Conservation (phyloP, 2,329 filamentous ascomycete species). For the Akanthomyces dipterigenus region DNA sequence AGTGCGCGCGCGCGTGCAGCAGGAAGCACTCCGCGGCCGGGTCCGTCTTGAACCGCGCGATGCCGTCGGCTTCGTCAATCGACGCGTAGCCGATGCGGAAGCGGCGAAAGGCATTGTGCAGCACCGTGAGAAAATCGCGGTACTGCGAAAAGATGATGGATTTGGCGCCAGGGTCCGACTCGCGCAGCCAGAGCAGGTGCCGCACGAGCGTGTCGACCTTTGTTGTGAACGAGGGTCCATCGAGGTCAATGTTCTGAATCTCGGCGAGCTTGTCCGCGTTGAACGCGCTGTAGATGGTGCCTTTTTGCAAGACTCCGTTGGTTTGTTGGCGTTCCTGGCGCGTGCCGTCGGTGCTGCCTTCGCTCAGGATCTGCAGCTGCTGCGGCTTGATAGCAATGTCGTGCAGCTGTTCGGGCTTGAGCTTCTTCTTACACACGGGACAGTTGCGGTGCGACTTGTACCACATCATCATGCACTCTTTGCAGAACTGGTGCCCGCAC, state of each 20-base stretch:
- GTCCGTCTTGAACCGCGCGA: slow-evolving; percentile 70
- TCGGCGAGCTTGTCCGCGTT: slow-evolving; percentile 63
- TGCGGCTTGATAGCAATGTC: slow-evolving; percentile 78
- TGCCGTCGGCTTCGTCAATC: slow-evolving; percentile 62
- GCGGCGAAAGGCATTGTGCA: slow-evolving; percentile 60
- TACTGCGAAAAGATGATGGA: slow-evolving; percentile 92
- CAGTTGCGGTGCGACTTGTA: slow-evolving; percentile 68
- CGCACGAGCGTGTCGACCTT: slow-evolving; percentile 81
- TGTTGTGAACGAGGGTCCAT: slow-evolving; percentile 70
- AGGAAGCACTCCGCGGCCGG: slow-evolving; percentile 73
- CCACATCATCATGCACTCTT: slow-evolving; percentile 78
- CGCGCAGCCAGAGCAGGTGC: slow-evolving; percentile 79
- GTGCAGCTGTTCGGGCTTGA: slow-evolving; percentile 65
- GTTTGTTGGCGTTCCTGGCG: slow-evolving; percentile 20
- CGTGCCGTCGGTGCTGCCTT: slow-evolving; percentile 13
- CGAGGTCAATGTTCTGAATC: slow-evolving; percentile 75
- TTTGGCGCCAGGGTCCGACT: slow-evolving; percentile 80
- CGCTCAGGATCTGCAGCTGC: slow-evolving; percentile 57
- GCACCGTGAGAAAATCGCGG: slow-evolving; percentile 68
- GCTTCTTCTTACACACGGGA: slow-evolving; percentile 70
- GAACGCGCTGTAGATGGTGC: slow-evolving; percentile 70
- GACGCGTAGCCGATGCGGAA: slow-evolving; percentile 69
- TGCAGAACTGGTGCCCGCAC: slow-evolving; percentile 90
- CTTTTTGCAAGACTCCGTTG: slow-evolving; percentile 45
- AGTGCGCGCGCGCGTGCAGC: slow-evolving; percentile 81